Percentiles rank a stretch among this genome's conserved stretches.
These are phyloP conservation scores for Hemisphaericaspora subhashii DNA, from an alignment of 1,139 yeast genomes.

Conservation along the genomic window DNA sequence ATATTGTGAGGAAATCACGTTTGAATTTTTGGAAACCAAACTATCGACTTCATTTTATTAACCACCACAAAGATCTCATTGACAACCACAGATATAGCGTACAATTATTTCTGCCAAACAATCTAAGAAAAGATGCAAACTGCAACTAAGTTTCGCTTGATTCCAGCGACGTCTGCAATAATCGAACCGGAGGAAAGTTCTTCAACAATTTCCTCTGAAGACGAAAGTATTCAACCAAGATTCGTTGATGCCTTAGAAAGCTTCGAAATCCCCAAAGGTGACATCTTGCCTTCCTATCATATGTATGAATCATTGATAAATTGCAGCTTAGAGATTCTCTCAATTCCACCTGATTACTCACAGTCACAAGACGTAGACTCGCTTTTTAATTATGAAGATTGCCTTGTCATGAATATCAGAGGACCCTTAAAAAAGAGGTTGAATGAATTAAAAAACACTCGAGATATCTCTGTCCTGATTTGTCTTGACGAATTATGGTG, in stretches of 20 bases:
- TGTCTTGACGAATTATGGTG: background rate
- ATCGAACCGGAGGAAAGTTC: background rate
- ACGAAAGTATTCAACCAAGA: background rate
- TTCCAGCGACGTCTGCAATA: background rate
- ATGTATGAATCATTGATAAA: slow-evolving; percentile 1
- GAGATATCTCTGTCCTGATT: background rate
- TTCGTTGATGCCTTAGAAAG: background rate
- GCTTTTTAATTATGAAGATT: background rate
- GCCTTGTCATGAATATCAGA: background rate
- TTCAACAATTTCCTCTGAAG: background rate
- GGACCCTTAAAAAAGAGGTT: background rate
- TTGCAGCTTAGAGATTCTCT: background rate
- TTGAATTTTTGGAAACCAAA: too few species aligned
- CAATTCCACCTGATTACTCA: background rate
- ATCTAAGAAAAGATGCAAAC: too few species aligned
- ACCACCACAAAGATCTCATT: too few species aligned
- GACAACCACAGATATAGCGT: too few species aligned
- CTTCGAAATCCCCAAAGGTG: background rate
- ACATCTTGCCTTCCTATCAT: background rate
- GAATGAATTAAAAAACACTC: background rate
- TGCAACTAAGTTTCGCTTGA: too few species aligned
- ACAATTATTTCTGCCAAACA: too few species aligned
- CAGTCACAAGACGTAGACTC: background rate
- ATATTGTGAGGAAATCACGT: too few species aligned
- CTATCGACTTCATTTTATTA: too few species aligned